Evolutionary conservation across 1,284 basidiomycete genomes (phyloP).

Genomic region (Pseudozyma hubeiensis): DNA sequence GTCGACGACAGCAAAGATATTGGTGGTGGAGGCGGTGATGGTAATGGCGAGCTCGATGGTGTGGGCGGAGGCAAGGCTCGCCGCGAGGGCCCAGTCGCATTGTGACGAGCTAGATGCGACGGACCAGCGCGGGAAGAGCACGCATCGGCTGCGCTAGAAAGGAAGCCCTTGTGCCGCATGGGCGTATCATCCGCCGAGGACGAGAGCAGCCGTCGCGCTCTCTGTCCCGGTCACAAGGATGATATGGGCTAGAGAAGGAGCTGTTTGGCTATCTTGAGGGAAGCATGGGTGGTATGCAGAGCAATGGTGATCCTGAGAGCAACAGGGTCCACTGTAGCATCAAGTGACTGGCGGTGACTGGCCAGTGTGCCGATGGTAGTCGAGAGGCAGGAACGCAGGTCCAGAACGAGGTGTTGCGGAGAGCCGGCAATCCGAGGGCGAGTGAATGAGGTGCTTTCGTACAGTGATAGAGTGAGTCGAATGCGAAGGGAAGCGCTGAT

Average conservation of each 20-base stretch:
- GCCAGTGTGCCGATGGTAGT: too few relatives aligned
- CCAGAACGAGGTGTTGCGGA: too few relatives aligned
- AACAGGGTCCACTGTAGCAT: constrained; percentile 4
- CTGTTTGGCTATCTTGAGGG: constrained; percentile 15
- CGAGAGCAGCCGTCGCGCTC: constrained; percentile 29
- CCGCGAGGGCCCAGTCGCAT: constrained; percentile 33
- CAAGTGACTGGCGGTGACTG: too few relatives aligned
- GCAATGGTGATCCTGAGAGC: constrained; percentile 8
- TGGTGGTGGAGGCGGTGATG: constrained; percentile 36
- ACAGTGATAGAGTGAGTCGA: too few relatives aligned
- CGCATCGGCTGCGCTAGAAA: constrained; percentile 35
- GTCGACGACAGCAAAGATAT: constrained; percentile 8
- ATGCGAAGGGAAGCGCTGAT: too few relatives aligned
- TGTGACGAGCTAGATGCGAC: constrained; percentile 10
- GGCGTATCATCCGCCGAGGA: constrained; percentile 43
- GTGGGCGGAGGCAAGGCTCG: constrained; percentile 6
- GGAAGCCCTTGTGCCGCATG: constrained; percentile 46
- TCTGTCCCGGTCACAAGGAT: constrained; percentile 25
- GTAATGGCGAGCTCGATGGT: constrained; percentile 11
- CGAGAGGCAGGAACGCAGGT: too few relatives aligned
- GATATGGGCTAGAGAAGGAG: constrained; percentile 2
- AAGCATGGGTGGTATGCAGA: constrained; percentile 16
- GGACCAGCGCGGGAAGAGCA: constrained; percentile 12
- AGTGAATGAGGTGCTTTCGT: too few relatives aligned
- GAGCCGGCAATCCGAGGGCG: too few relatives aligned